Conservation (phyloP, 371 early-diverging fungal species). For the Circinella umbellata region DNA sequence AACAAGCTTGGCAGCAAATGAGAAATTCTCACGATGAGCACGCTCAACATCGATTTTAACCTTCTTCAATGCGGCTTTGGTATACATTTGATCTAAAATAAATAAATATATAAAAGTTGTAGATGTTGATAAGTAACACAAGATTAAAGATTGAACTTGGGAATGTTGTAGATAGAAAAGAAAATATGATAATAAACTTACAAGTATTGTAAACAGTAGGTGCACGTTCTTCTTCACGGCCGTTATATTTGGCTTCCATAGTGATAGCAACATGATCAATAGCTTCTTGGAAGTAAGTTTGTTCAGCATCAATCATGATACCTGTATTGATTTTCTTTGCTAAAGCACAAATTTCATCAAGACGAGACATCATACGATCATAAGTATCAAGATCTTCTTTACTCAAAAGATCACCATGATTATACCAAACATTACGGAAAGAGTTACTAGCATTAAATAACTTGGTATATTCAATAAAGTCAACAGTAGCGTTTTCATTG, state of each 20-base stretch:
- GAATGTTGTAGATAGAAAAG: background rate
- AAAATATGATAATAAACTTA: constrained; percentile 21
- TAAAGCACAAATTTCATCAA: constrained; percentile 67
- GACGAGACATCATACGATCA: constrained; percentile 67
- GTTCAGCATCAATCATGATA: constrained; percentile 95
- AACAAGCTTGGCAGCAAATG: constrained; percentile 91
- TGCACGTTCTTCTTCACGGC: constrained; percentile 35
- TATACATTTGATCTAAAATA: constrained; percentile 87
- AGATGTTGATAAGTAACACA: background rate
- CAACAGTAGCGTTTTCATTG: constrained; percentile 18
- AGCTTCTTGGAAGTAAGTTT: constrained; percentile 91
- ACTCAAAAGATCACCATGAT: constrained; percentile 20
- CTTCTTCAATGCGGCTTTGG: constrained; percentile 71
- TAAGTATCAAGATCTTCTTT: constrained; percentile 73
- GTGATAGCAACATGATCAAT: constrained; percentile 85
- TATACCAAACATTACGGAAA: constrained; percentile 47
- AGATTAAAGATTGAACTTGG: background rate
- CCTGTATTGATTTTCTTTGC: constrained; percentile 71
- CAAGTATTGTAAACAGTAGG: constrained; percentile 90
- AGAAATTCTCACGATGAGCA: constrained; percentile 71
- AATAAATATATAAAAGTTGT: background rate
- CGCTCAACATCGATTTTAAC: constrained; percentile 74
- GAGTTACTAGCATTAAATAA: constrained; percentile 40
- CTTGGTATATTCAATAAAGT: constrained; percentile 36
- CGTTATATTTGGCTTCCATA: constrained; percentile 72